A percentile compares a stretch with the other conserved stretches of the same genome.
phyloP scores from a whole-genome alignment of 176 grass and related monocot genomes.

The Avena sativa region DNA sequence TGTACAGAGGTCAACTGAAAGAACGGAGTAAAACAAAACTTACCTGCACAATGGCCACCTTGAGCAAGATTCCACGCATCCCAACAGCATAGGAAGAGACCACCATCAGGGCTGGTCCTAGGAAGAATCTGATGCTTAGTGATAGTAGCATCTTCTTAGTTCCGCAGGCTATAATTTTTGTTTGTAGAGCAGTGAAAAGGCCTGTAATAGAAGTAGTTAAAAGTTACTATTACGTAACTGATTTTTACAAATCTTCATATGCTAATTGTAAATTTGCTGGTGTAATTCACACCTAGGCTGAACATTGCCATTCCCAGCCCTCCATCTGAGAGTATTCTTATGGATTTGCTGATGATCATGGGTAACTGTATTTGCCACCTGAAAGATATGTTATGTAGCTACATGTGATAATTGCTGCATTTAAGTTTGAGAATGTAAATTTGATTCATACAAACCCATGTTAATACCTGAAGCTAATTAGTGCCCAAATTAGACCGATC shows the following conservation, averaged over 20 bases:
- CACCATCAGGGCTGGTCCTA: constrained; percentile 78
- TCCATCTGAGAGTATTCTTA: constrained; percentile 87
- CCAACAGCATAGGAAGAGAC: constrained; percentile 71
- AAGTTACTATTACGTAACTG: constrained; percentile 1
- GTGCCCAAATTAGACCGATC: constrained; percentile 67
- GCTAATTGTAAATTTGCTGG: constrained; percentile 30
- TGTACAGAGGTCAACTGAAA: not conserved
- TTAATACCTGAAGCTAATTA: constrained; percentile 85
- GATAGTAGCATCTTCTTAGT: constrained; percentile 66
- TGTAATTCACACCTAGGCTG: constrained; percentile 68
- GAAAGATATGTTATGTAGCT: constrained; percentile 30
- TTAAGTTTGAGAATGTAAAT: constrained; percentile 19
- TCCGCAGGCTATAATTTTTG: constrained; percentile 86
- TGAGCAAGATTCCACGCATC: constrained; percentile 65
- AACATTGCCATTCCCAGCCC: constrained; percentile 99
- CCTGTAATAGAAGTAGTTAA: constrained; percentile 50
- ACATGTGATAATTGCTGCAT: constrained; percentile 4
- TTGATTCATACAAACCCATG: constrained; percentile 24
- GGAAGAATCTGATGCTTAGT: constrained; percentile 71
- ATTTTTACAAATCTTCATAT: constrained; percentile 12
- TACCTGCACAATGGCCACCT: constrained; percentile 90
- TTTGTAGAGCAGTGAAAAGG: constrained; percentile 79
- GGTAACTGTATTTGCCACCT: constrained; percentile 80
- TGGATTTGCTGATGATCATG: constrained; percentile 59
- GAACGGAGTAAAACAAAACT: not conserved